phyloP scores from a whole-genome alignment of 2,329 filamentous ascomycete species.

The Karstenula rhodostoma region DNA sequence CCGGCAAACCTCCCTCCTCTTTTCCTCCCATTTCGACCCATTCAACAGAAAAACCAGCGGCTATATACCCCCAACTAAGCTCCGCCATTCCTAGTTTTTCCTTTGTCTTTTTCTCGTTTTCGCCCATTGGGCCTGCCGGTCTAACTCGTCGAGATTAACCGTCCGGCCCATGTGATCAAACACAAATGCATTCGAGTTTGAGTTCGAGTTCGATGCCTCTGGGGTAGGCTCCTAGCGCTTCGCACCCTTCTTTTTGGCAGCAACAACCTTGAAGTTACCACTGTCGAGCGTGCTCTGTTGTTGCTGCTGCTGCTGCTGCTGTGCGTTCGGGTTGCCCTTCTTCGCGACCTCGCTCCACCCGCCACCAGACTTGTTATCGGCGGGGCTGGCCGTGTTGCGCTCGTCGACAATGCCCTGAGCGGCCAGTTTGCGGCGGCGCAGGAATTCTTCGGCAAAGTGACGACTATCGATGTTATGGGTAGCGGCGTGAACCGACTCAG shows the following conservation, averaged over 20 bases:
- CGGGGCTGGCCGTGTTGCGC: slow-evolving; percentile 62
- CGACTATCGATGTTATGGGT: slow-evolving; percentile 91
- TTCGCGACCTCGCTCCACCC: slow-evolving; percentile 98
- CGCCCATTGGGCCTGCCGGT: background rate
- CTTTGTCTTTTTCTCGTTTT: background rate
- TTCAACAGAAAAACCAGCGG: background rate
- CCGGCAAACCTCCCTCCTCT: no score
- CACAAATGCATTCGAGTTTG: background rate
- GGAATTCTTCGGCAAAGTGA: slow-evolving; percentile 93
- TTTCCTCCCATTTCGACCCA: background rate
- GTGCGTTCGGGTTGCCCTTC: slow-evolving; percentile 75
- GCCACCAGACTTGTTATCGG: slow-evolving; percentile 55
- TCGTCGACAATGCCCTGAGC: slow-evolving; percentile 90
- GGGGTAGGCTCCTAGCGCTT: slow-evolving; percentile 44
- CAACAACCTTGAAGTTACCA: slow-evolving; percentile 87
- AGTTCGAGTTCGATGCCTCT: background rate
- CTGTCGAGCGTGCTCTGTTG: slow-evolving; percentile 55
- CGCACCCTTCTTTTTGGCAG: slow-evolving; percentile 84
- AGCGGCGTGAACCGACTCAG: slow-evolving; percentile 86
- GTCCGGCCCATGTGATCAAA: background rate
- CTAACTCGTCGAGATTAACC: background rate
- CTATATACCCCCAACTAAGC: no score
- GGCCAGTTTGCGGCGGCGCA: slow-evolving; percentile 89
- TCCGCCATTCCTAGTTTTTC: background rate
- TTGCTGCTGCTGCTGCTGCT: slow-evolving; percentile 52